Percentiles rank a stretch among this genome's conserved stretches.
These are phyloP conservation scores for Yarrowia deformans DNA, from an alignment of 805 yeast species.

Conservation along the genomic window DNA sequence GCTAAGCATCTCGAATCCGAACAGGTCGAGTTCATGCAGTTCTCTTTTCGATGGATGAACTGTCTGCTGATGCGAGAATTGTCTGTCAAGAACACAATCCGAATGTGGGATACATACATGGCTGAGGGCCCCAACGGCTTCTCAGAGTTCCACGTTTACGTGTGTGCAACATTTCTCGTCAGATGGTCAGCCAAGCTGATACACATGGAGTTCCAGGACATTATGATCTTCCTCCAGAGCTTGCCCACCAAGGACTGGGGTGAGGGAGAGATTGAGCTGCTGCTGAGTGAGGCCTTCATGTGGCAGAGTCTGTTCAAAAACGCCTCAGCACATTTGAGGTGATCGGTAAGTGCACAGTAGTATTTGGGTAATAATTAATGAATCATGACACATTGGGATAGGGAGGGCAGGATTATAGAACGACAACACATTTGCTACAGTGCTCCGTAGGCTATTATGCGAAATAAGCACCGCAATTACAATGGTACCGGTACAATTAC, in stretches of 20 bases:
- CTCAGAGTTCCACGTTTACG: conserved; percentile 92
- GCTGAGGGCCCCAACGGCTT: conserved; percentile 69
- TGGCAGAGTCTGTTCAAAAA: conserved; percentile 94
- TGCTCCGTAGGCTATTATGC: too few species aligned
- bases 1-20: conserved; percentile 78
- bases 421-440: too few species aligned
- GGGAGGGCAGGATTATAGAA: not conserved
- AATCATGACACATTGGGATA: conserved; percentile 3
- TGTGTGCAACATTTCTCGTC: conserved; percentile 94
- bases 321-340: conserved; percentile 83
- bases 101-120: conserved; percentile 98
- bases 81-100: conserved; percentile 73
- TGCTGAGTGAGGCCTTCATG: conserved; percentile 93
- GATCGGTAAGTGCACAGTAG: not conserved
- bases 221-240: conserved; percentile 87
- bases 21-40: conserved; percentile 92
- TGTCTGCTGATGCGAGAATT: conserved; percentile 95
- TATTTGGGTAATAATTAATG: conserved; percentile 34
- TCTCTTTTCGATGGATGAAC: conserved; percentile 98
- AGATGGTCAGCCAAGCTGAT: conserved; percentile 82
- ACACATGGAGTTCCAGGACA: conserved; percentile 92
- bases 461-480: too few species aligned
- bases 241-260: conserved; percentile 88
- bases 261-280: conserved; percentile 87
- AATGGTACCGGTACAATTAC: too few species aligned